Percentiles rank a stretch among this genome's conserved stretches.
These are phyloP conservation scores for Colletotrichum horii DNA, from an alignment of 2,329 filamentous ascomycete species.

Conservation along the genomic window DNA sequence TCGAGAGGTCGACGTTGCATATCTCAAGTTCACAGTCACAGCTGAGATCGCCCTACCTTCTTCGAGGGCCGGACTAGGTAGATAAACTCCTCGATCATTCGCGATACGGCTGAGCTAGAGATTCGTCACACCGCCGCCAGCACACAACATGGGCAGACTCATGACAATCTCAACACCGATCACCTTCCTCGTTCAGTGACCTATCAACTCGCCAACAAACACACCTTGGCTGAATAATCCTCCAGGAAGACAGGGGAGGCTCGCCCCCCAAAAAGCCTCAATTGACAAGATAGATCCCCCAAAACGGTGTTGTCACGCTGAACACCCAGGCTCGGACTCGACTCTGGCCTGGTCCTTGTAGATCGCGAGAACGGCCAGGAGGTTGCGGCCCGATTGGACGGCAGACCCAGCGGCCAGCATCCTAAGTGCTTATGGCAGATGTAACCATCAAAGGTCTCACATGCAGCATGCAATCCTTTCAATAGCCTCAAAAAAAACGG, in stretches of 20 bases:
- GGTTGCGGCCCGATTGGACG: not conserved
- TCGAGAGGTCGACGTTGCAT: not conserved
- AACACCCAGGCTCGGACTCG: not conserved
- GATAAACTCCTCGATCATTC: not conserved
- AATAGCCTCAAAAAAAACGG: not conserved
- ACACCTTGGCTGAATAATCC: not conserved
- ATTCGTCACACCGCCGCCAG: not conserved
- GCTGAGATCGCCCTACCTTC: not conserved
- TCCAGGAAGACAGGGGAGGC: not conserved
- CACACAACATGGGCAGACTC: not conserved
- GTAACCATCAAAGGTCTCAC: slow-evolving; percentile 11
- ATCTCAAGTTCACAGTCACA: not conserved
- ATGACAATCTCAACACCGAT: not conserved
- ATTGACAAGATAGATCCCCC: not conserved
- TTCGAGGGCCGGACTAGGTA: not conserved
- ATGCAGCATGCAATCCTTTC: slow-evolving; percentile 5
- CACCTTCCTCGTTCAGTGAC: not conserved
- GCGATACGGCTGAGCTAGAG: not conserved
- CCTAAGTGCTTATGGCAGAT: slow-evolving; percentile 20
- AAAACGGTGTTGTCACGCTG: not conserved
- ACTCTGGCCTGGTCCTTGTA: not conserved
- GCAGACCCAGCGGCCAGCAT: not conserved
- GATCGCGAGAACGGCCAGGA: not conserved
- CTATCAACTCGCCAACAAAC: not conserved
- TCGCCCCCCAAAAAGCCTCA: not conserved